Conservation (phyloP, 306 rosid species). For the Biancaea sappan region DNA sequence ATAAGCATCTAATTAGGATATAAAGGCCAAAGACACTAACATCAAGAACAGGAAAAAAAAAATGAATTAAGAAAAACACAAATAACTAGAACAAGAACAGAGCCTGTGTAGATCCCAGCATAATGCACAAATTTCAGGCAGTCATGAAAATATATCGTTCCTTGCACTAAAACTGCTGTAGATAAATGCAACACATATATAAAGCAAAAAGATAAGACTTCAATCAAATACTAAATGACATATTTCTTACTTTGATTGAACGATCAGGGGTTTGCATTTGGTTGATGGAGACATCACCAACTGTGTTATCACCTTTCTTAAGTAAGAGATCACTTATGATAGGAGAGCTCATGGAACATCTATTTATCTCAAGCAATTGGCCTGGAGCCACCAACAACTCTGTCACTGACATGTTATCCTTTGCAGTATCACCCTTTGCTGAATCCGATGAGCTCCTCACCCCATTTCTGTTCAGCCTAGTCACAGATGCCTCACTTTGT, state of each 20-base stretch:
- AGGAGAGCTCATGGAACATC: constrained; percentile 9
- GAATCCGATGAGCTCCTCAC: constrained; percentile 18
- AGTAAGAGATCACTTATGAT: constrained; percentile 8
- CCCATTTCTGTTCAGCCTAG: constrained; percentile 14
- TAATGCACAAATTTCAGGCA: constrained; percentile 17
- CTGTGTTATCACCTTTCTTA: constrained; percentile 20
- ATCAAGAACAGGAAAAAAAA: neutral
- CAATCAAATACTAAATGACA: constrained; percentile 4
- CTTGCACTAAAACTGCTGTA: neutral
- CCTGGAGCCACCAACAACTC: constrained; percentile 8
- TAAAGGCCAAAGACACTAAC: neutral
- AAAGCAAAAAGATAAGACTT: neutral
- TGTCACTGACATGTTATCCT: constrained; percentile 28
- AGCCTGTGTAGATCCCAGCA: neutral
- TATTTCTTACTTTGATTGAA: constrained; percentile 42
- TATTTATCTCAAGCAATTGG: constrained; percentile 27
- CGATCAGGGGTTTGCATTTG: constrained; percentile 35
- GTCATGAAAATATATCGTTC: neutral
- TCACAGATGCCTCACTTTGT: constrained; percentile 20
- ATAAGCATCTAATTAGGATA: neutral
- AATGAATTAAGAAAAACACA: neutral
- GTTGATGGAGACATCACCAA: constrained; percentile 31
- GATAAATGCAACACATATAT: neutral
- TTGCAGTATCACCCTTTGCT: constrained; percentile 24
- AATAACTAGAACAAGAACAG: neutral